Percentiles rank a stretch among this genome's conserved stretches.
Conservation (phyloP, 2,329 filamentous ascomycete species). For the Talaromyces sp. region DNA sequence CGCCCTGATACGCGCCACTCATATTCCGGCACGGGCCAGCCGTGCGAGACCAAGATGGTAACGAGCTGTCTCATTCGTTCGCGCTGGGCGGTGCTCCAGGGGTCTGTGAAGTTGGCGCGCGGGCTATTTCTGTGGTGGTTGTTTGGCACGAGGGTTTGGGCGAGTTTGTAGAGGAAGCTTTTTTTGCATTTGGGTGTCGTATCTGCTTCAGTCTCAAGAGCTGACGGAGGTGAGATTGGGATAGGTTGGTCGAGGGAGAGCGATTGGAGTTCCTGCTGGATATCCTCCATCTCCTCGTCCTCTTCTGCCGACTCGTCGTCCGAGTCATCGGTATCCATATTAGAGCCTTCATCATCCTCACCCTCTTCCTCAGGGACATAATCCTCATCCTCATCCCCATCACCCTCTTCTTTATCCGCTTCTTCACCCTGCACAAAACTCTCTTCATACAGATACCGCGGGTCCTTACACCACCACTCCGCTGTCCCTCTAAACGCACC, state of each 20-base stretch:
- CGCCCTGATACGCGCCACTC: slow-evolving; percentile 7
- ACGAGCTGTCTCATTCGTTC: slow-evolving; percentile 4
- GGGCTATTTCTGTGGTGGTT: too few relatives aligned
- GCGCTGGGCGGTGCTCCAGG: neutral
- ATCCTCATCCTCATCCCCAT: slow-evolving; percentile 3
- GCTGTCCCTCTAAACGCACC: neutral
- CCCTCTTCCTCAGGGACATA: neutral
- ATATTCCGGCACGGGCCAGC: slow-evolving; percentile 9
- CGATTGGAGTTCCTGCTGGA: neutral
- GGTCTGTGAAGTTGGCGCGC: neutral
- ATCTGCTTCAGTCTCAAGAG: neutral
- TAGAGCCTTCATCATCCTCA: neutral
- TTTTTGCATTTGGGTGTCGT: neutral
- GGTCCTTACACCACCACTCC: slow-evolving; percentile 7
- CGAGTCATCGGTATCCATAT: neutral
- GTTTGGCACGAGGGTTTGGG: neutral
- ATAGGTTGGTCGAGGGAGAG: neutral
- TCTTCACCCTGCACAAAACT: slow-evolving; percentile 6
- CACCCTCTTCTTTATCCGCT: neutral
- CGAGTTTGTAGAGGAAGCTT: slow-evolving; percentile 8
- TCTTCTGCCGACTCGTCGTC: neutral
- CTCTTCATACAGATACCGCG: slow-evolving; percentile 12
- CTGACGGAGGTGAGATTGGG: neutral
- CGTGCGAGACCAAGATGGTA: slow-evolving; percentile 6
- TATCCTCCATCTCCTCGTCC: neutral